Evolutionary conservation across 148 eudicot genomes (phyloP).

Genomic region (Vaccinium vitisidaea): DNA sequence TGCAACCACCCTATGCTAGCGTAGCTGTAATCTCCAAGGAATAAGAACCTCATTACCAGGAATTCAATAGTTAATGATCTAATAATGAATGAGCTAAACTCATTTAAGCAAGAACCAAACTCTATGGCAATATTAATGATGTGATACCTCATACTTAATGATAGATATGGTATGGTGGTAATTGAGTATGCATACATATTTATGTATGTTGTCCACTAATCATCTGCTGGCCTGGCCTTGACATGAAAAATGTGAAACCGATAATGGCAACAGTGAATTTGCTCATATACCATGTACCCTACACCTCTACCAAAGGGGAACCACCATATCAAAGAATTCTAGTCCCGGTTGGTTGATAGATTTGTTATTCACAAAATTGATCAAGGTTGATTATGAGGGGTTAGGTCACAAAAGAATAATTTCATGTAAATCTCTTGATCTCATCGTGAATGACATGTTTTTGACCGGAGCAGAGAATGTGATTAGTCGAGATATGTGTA

Average conservation of each 20-base stretch:
- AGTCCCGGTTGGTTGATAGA: too few species aligned
- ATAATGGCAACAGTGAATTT: not conserved
- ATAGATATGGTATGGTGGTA: not conserved
- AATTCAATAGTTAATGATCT: not conserved
- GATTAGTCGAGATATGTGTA: too few species aligned
- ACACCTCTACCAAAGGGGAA: not conserved
- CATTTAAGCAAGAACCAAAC: not conserved
- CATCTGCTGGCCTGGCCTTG: not conserved
- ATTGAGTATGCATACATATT: not conserved
- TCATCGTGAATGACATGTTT: too few species aligned
- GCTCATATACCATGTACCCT: not conserved
- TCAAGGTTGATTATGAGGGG: too few species aligned
- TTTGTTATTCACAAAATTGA: too few species aligned
- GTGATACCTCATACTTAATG: not conserved
- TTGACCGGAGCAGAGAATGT: too few species aligned
- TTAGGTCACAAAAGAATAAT: too few species aligned
- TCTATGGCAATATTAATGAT: not conserved
- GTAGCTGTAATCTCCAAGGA: not conserved
- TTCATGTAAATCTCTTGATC: too few species aligned
- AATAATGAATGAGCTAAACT: not conserved
- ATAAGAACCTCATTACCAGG: not conserved
- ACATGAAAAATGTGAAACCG: not conserved
- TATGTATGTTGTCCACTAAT: not conserved
- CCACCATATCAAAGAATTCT: not conserved
- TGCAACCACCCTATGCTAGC: too few species aligned